These are phyloP conservation scores for Ogataea ramenticola DNA, from an alignment of 805 yeast species.

Conservation along the genomic window DNA sequence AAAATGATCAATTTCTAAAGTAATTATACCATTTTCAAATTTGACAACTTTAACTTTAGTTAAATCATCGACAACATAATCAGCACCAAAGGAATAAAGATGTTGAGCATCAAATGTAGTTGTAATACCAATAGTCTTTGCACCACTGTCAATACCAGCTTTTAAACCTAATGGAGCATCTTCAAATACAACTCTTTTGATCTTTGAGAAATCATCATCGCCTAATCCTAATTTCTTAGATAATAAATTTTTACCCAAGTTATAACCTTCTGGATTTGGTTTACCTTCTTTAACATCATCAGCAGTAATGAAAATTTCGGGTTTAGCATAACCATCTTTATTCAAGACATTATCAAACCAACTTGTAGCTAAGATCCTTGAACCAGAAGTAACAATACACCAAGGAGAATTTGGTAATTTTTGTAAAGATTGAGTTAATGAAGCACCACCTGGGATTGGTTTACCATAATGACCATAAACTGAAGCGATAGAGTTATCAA, in stretches of 20 bases:
- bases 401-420: constrained; percentile 48
- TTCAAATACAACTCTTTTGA: constrained; percentile 62
- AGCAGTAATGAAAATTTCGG: constrained; percentile 76
- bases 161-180: constrained; percentile 86
- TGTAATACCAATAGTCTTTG: constrained; percentile 76
- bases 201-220: constrained; percentile 8
- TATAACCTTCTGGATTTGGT: constrained; percentile 83
- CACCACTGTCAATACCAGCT: constrained; percentile 82
- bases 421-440: constrained; percentile 44
- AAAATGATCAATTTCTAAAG: constrained; percentile 32
- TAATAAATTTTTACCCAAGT: constrained; percentile 43
- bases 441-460: constrained; percentile 71
- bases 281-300: constrained; percentile 80
- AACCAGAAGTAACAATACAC: constrained; percentile 87
- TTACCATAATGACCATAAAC: constrained; percentile 66
- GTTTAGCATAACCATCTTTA: constrained; percentile 37
- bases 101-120: constrained; percentile 67
- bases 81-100: constrained; percentile 72
- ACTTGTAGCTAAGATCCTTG: constrained; percentile 65
- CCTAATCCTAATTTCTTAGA: constrained; percentile 25
- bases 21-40: constrained; percentile 36
- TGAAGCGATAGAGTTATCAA: constrained; percentile 66
- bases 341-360: constrained; percentile 67
- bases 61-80: constrained; percentile 72
- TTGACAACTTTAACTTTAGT: constrained; percentile 51